Percentiles rank a stretch among this genome's conserved stretches.
Conservation (phyloP, 2,329 filamentous ascomycete species). For the Epichloe gansuensis region DNA sequence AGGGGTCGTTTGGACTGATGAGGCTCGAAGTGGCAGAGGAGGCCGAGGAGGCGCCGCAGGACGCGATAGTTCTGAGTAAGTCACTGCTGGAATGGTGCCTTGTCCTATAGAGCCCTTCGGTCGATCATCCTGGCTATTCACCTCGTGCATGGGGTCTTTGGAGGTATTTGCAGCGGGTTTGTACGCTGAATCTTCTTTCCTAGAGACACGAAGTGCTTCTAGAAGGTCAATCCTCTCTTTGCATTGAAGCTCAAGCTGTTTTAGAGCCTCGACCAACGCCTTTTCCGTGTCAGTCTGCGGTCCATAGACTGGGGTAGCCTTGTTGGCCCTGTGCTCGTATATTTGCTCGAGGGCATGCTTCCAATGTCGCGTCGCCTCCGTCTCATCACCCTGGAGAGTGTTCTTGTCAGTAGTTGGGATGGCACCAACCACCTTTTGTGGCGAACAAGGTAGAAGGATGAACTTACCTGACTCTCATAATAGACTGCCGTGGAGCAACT, state of each 20-base stretch:
- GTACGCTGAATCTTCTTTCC: slow-evolving; percentile 24
- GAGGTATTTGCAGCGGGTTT: slow-evolving; percentile 8
- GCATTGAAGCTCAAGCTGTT: slow-evolving; percentile 77
- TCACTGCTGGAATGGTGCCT: slow-evolving; percentile 69
- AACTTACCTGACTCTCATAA: slow-evolving; percentile 72
- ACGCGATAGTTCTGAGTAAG: slow-evolving; percentile 69
- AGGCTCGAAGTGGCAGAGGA: slow-evolving; percentile 39
- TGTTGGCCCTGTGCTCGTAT: slow-evolving; percentile 70
- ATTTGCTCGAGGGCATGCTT: slow-evolving; percentile 78
- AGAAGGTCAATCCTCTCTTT: slow-evolving; percentile 85
- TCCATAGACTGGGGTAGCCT: slow-evolving; percentile 53
- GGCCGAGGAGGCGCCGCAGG: slow-evolving; percentile 47
- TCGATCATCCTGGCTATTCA: slow-evolving; percentile 9
- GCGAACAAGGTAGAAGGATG: not conserved
- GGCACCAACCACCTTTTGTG: not conserved
- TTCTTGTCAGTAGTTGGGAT: not conserved
- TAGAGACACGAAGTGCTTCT: slow-evolving; percentile 61
- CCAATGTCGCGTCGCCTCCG: slow-evolving; percentile 85
- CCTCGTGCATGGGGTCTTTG: slow-evolving; percentile 11
- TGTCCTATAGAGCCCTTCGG: slow-evolving; percentile 56
- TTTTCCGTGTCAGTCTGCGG: slow-evolving; percentile 73
- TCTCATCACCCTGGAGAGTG: slow-evolving; percentile 57
- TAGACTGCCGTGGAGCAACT: slow-evolving; percentile 93
- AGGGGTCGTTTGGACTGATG: slow-evolving; percentile 33
- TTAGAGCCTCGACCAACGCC: slow-evolving; percentile 67